A percentile compares a stretch with the other conserved stretches of the same genome.
Evolutionary conservation across 169 alveolate genomes (phyloP).

Genomic region (Neospora caninum): DNA sequence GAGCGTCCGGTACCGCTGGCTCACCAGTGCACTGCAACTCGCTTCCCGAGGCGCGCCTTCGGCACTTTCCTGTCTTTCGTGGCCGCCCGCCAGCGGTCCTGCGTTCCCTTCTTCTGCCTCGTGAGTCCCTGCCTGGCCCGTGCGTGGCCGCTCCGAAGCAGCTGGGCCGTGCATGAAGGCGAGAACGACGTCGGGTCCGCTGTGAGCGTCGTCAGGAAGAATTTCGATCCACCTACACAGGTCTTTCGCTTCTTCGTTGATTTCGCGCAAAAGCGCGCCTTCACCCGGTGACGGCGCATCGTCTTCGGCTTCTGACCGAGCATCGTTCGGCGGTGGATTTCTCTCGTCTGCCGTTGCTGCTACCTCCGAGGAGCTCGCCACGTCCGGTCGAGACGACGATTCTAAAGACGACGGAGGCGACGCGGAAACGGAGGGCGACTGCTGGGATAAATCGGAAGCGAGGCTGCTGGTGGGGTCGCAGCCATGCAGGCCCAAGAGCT

Average conservation of each 20-base stretch:
- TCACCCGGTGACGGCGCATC: background rate
- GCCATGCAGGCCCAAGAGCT: background rate
- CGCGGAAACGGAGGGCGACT: too few species aligned
- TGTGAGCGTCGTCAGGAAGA: background rate
- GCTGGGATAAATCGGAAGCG: background rate
- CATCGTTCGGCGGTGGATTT: background rate
- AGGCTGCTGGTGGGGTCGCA: background rate
- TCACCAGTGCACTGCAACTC: background rate
- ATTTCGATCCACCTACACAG: conserved; percentile 51
- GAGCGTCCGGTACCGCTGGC: background rate
- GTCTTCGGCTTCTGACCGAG: background rate
- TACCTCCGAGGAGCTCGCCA: background rate
- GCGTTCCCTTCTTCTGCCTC: background rate
- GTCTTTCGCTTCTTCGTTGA: conserved; percentile 54
- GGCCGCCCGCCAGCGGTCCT: background rate
- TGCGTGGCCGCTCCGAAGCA: conserved; percentile 11
- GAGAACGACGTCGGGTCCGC: conserved; percentile 63
- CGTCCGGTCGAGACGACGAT: background rate
- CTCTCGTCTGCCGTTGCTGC: background rate
- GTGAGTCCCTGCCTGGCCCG: background rate
- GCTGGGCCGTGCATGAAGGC: conserved; percentile 57
- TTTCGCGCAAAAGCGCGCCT: conserved; percentile 35
- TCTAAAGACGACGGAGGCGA: background rate
- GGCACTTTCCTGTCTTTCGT: background rate
- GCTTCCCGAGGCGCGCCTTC: background rate